Base-by-base conservation (phyloP, 441 rosid genomes). In the Eutrema salsugineum region DNA sequence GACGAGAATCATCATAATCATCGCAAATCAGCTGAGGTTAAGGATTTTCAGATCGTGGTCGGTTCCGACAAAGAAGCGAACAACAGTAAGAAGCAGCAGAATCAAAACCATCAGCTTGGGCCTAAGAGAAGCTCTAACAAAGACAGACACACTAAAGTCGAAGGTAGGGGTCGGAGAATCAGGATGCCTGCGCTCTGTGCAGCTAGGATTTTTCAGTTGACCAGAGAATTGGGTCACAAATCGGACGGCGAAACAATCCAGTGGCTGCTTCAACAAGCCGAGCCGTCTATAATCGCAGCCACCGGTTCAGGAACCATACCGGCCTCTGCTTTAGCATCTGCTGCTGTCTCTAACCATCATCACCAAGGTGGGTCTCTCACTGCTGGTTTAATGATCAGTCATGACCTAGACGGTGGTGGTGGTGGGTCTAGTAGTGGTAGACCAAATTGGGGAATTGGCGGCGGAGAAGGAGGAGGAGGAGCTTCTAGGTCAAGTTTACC, bases 131-230 rank as follows among this genome's bases (percentile, higher is more conserved):
- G 83, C 81, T 91, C 99, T 7, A 94, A 94, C 84, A 94, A 91
- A 73, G 99, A 94, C 83, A 84, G 97, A 36, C 97, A 94, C 80
- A 94, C 91, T 39, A 94, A 94, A 75, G 99, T 94, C 22, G 99
- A 94, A 82, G 99, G 99, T 3, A 78, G 97, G 65, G 99, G 99
- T 20, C 80, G 99, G 39, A 84, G 99, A 67, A 91, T 94, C 48
- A 81, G 99, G 91, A 94, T 91, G 99, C 99, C 97, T 17, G 98
- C 98, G 14, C 81, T 91, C 14, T 94, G 99, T 71, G 99, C 99
- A 0, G 97, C 99, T 30, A 83, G 99, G 83, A 91, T 94, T 71
- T 94, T 94, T 60, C 99, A 94, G 58, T 81, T 91, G 79, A 94
- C 99, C 46, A 87, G 99, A 59, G 99, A 94, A 83, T 83, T 94